These are phyloP conservation scores for Zymoseptoria passerinii DNA, from an alignment of 2,329 filamentous ascomycete species.

Conservation along the genomic window DNA sequence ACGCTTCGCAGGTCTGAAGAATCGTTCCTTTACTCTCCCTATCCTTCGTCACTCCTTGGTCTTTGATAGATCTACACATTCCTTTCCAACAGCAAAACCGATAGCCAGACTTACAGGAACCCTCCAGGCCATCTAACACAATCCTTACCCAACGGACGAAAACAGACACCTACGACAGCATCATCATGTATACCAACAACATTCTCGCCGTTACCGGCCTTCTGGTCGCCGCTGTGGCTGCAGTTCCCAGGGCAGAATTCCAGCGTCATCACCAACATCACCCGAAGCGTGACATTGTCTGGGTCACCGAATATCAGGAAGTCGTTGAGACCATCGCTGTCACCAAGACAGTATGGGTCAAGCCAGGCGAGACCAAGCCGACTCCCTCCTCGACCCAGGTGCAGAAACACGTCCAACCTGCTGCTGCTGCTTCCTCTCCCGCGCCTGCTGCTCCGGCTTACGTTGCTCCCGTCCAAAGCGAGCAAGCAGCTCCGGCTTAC, in stretches of 20 bases:
- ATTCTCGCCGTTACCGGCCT: constrained; percentile 25
- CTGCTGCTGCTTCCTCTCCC: constrained; percentile 5
- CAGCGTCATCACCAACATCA: constrained; percentile 13
- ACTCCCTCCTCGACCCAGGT: constrained; percentile 13
- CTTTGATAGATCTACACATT: constrained; percentile 22
- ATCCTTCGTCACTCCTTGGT: constrained; percentile 17
- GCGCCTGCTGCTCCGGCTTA: not conserved
- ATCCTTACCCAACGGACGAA: constrained; percentile 12
- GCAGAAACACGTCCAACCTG: not conserved
- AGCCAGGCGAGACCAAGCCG: constrained; percentile 23
- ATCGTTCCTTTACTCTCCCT: constrained; percentile 17
- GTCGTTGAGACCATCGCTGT: constrained; percentile 43
- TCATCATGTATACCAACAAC: constrained; percentile 26
- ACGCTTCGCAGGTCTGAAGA: constrained; percentile 22
- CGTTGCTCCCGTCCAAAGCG: constrained; percentile 6
- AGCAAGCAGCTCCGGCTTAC: constrained; percentile 14
- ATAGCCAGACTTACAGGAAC: not conserved
- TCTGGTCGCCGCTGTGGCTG: constrained; percentile 22
- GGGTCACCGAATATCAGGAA: constrained; percentile 41
- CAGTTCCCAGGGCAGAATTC: constrained; percentile 22
- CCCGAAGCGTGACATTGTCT: constrained; percentile 38
- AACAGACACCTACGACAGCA: constrained; percentile 1
- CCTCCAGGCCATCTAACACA: constrained; percentile 6
- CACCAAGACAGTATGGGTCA: constrained; percentile 42
- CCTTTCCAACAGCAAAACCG: constrained; percentile 2